Percentiles rank a stretch among this genome's conserved stretches.
Evolutionary conservation across 192 early-diverging fungal genomes (phyloP).

Genomic region (Globomyces pollinis-pini): DNA sequence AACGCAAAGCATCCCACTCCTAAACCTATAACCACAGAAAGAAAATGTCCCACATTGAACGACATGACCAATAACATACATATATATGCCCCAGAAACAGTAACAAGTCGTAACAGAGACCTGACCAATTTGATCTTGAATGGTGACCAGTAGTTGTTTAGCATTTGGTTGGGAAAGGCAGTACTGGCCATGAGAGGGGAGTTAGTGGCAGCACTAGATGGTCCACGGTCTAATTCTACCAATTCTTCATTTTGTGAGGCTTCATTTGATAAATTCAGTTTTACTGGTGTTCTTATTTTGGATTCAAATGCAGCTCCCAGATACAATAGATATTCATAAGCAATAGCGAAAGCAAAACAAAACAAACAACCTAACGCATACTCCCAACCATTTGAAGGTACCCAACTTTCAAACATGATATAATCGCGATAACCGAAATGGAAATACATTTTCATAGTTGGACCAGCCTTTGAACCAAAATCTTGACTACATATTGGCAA

Average conservation of each 20-base stretch:
- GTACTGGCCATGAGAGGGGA: not conserved
- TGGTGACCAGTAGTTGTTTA: not conserved
- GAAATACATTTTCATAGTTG: constrained; percentile 13
- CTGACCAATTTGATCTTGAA: constrained; percentile 6
- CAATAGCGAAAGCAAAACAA: not conserved
- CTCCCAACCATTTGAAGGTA: not conserved
- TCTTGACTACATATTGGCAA: not conserved
- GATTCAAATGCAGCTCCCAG: not conserved
- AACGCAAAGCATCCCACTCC: constrained; percentile 33
- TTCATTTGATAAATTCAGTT: not conserved
- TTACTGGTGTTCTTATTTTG: not conserved
- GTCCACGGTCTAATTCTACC: not conserved
- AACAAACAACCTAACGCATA: not conserved
- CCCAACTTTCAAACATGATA: constrained; percentile 7
- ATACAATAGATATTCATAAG: not conserved
- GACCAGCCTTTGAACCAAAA: not conserved
- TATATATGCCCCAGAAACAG: constrained; percentile 37
- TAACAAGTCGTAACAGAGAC: constrained; percentile 16
- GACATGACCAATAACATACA: constrained; percentile 57
- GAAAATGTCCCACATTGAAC: constrained; percentile 48
- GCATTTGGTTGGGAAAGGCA: not conserved
- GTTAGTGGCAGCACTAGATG: not conserved
- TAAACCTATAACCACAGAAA: constrained; percentile 42
- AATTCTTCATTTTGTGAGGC: not conserved
- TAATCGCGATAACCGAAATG: constrained; percentile 3